Evolutionary conservation across 306 rosid genomes (phyloP).

Genomic region (Cucurbita moschata): DNA sequence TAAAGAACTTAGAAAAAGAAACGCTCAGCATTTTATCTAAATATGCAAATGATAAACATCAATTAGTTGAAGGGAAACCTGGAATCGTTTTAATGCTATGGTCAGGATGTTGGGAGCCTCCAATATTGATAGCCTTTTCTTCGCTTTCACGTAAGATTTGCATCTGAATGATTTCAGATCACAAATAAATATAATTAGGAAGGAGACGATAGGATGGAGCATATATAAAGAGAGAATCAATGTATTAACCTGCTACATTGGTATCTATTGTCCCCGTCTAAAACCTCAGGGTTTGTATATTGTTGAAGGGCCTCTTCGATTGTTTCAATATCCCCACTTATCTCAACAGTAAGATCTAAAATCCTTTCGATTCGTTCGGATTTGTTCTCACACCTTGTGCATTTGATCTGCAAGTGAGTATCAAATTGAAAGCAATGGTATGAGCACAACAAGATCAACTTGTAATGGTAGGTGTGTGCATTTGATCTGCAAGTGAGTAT

Average conservation of each 20-base stretch:
- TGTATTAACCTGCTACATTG: conserved; percentile 58
- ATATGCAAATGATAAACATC: neutral
- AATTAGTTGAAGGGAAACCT: conserved; percentile 33
- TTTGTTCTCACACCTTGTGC: conserved; percentile 73
- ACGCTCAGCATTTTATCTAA: neutral
- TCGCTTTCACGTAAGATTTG: conserved; percentile 91
- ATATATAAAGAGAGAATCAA: conserved; percentile 3
- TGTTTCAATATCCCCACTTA: conserved; percentile 79
- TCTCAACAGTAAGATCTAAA: conserved; percentile 95
- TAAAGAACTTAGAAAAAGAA: neutral
- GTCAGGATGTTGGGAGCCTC: conserved; percentile 98
- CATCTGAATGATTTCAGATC: conserved; percentile 44
- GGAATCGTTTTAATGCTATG: conserved; percentile 86
- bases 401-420: conserved; percentile 54
- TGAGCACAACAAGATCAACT: too few species aligned
- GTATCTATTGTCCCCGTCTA: conserved; percentile 92
- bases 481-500: neutral
- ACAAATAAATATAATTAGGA: neutral
- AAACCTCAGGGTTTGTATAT: conserved; percentile 69
- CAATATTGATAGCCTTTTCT: conserved; percentile 70
- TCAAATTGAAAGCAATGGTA: too few species aligned
- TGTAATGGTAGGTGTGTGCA: conserved; percentile 19
- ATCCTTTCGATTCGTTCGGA: conserved; percentile 90
- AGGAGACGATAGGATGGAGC: neutral
- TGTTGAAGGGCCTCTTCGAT: conserved; percentile 67